Percentiles rank a stretch among this genome's conserved stretches.
Conservation (phyloP, 441 rosid genomes). For the Euphorbia neoarborescens region DNA sequence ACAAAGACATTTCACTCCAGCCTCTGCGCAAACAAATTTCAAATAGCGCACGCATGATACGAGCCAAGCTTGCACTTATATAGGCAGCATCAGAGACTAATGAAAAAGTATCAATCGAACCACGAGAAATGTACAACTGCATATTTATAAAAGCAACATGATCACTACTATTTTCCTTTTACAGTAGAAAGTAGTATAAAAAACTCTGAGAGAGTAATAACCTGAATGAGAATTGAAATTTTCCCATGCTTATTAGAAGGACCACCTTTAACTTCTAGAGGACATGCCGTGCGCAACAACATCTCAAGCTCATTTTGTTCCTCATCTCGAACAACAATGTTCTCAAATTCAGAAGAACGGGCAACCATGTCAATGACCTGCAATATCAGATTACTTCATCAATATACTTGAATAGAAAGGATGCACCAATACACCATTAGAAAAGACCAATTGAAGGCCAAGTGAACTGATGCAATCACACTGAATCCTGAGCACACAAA, state of each 20-base stretch:
- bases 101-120: constrained; percentile 85
- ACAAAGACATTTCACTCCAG: constrained; percentile 90
- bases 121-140: constrained; percentile 97
- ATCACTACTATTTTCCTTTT: constrained; percentile 16
- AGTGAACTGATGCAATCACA: constrained; percentile 18
- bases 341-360: constrained; percentile 92
- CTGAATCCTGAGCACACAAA: constrained; percentile 7
- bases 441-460: background rate
- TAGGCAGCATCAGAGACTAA: constrained; percentile 96
- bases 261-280: constrained; percentile 88
- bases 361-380: constrained; percentile 98
- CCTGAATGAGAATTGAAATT: constrained; percentile 98
- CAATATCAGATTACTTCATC: constrained; percentile 18
- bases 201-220: constrained; percentile 19
- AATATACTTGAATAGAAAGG: constrained; percentile 12
- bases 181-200: constrained; percentile 19
- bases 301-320: constrained; percentile 94
- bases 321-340: constrained; percentile 97
- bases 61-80: constrained; percentile 98
- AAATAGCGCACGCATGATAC: constrained; percentile 93
- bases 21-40: constrained; percentile 94
- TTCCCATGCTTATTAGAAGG: constrained; percentile 97
- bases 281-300: constrained; percentile 72
- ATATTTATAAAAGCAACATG: constrained; percentile 26
- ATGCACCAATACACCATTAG: background rate